Evolutionary conservation across 768 basidiomycete species (phyloP), one percentile per base, ranked within the genome.

Genomic region (Panaeolus papilionaceus): DNA sequence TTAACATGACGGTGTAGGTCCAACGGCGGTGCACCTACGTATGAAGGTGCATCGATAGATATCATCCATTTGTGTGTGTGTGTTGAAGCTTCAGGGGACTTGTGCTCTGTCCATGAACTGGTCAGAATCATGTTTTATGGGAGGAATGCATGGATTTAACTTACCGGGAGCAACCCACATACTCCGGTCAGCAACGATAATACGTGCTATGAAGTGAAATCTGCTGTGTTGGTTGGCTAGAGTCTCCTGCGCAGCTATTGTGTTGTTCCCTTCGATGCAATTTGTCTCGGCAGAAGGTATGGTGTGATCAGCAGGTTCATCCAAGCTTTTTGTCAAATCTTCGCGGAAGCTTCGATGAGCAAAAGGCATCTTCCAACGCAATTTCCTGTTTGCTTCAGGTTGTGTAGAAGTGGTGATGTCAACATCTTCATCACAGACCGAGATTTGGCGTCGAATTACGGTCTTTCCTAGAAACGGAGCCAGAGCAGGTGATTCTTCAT

Each of bases 11-110:
- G 38, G n/a, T 54, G 64, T 62, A 39, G 28, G 33, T 0, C 44
- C 18, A 23, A 39, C n/a, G 62, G 8, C 63, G 37, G 9, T 39
- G 28, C 26, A 71, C 70, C 38, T 62, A 84, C 86, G 69, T 87
- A 88, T 47, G 85, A 84, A 28, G 86, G 84, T 5, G 85, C 79
- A 66, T 86, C 84, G 12, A 85, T 78, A 0, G 82, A 83, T 44
- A 88, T 78, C 85, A 86, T 86, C 86, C 86, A 88, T 73, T 83
- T 84, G 72, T 86, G 83, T 1, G 83, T 82, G 66, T 80, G 2
- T 69, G 69, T 64, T 69, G 44, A 42, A 74, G 65, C n/a, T 9
- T 64, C 67, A 61, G 66, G 70, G 28, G 65, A 61, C 40, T 80
- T 80, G 62, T 77, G 71, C 4, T 77, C 81, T 83, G 68, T 8